Conservation (phyloP, 805 yeast genomes). For the Kurtzmaniella cleridarum region DNA sequence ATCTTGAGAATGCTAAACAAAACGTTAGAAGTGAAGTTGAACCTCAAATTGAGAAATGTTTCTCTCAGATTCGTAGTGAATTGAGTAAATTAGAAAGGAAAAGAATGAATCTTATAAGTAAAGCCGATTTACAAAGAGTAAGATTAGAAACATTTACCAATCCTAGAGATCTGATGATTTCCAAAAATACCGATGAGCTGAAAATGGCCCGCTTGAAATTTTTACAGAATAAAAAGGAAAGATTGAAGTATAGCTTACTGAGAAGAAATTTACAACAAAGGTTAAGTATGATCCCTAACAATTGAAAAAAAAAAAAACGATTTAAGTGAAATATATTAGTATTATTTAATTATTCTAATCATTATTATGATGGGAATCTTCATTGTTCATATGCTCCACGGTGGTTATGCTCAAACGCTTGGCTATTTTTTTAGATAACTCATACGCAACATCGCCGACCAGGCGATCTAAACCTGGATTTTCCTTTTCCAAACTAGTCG, state of each 20-base stretch:
- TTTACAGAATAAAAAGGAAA: slow-evolving; percentile 38
- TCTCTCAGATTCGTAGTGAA: slow-evolving; percentile 26
- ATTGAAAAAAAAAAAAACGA: background rate
- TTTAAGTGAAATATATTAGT: background rate
- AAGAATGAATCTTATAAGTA: slow-evolving; percentile 26
- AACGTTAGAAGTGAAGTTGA: slow-evolving; percentile 30
- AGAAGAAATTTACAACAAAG: slow-evolving; percentile 14
- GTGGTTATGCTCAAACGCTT: slow-evolving; percentile 23
- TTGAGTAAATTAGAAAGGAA: slow-evolving; percentile 27
- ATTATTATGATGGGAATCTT: too few species aligned
- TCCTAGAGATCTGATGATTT: slow-evolving; percentile 7
- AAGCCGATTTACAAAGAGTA: slow-evolving; percentile 36
- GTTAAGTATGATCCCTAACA: slow-evolving; percentile 9
- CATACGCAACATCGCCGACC: slow-evolving; percentile 24
- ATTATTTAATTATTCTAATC: too few species aligned
- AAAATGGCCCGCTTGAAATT: slow-evolving; percentile 35
- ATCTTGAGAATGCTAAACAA: slow-evolving; percentile 35
- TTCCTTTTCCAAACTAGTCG: slow-evolving; percentile 28
- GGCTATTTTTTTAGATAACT: slow-evolving; percentile 34
- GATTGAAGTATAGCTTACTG: slow-evolving; percentile 31
- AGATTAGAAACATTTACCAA: slow-evolving; percentile 24
- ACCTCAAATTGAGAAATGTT: slow-evolving; percentile 35
- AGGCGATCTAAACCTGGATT: slow-evolving; percentile 8
- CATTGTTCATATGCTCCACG: slow-evolving; percentile 33
- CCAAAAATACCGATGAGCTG: slow-evolving; percentile 16